These are phyloP conservation scores for Umbelopsis vinacea DNA, from an alignment of 192 early-diverging fungal genomes.

Conservation along the genomic window DNA sequence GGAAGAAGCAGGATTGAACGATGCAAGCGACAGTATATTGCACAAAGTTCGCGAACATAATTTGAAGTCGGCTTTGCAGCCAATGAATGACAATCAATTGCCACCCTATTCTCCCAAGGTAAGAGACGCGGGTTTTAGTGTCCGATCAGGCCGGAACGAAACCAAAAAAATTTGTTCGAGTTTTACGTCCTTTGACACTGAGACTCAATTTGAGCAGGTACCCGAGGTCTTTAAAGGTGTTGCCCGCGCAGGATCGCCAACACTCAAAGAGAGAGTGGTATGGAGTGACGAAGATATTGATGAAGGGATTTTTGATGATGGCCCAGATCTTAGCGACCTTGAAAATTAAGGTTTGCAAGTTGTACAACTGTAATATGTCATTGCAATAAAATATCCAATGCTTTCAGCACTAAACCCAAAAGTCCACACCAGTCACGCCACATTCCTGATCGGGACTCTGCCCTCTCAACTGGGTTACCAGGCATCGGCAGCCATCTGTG, in stretches of 20 bases:
- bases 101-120: background rate
- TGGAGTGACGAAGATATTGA: conserved; percentile 22
- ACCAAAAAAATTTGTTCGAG: too few relatives aligned
- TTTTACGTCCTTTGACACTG: background rate
- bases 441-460: background rate
- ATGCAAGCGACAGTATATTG: conserved; percentile 1
- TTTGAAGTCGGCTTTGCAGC: background rate
- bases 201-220: conserved; percentile 1
- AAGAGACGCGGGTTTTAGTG: background rate
- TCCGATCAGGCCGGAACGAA: too few relatives aligned
- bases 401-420: background rate
- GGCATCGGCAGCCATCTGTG: background rate
- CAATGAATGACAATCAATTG: conserved; percentile 8
- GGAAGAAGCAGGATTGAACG: conserved; percentile 6
- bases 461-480: background rate
- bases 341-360: background rate
- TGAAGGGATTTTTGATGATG: conserved; percentile 20
- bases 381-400: background rate
- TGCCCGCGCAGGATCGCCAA: conserved; percentile 19
- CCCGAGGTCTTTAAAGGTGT: background rate
- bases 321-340: conserved; percentile 18
- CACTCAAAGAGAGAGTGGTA: background rate
- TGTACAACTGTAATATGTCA: background rate
- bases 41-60: conserved; percentile 17
- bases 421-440: background rate